These are phyloP conservation scores for Sporothrix brasiliensis DNA, from an alignment of 2,329 filamentous ascomycete genomes.

Conservation along the genomic window DNA sequence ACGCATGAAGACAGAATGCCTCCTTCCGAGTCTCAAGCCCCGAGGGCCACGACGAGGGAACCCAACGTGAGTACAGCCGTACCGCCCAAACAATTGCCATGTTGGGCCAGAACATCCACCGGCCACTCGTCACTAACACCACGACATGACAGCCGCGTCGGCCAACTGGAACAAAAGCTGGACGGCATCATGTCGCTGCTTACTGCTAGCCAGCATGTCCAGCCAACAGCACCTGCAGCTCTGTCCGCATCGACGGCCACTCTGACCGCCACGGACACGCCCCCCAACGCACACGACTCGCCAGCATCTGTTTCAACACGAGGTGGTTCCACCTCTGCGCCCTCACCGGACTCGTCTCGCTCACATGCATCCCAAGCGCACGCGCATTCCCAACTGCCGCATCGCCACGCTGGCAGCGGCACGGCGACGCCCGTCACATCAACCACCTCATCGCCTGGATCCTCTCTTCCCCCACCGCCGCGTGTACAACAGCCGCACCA, in stretches of 20 bases:
- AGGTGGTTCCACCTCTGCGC: slow-evolving; percentile 15
- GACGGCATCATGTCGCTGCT: slow-evolving; percentile 47
- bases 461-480: background rate
- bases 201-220: slow-evolving; percentile 41
- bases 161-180: slow-evolving; percentile 47
- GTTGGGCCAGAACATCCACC: no score
- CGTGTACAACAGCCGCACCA: background rate
- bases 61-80: slow-evolving; percentile 32
- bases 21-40: slow-evolving; percentile 37
- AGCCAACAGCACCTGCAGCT: background rate
- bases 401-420: slow-evolving; percentile 2
- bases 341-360: slow-evolving; percentile 1
- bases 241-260: background rate
- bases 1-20: slow-evolving; percentile 34
- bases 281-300: background rate
- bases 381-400: background rate
- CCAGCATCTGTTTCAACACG: background rate
- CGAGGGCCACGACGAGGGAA: slow-evolving; percentile 37
- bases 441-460: background rate
- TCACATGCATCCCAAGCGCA: background rate
- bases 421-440: background rate
- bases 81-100: background rate
- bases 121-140: background rate
- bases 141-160: slow-evolving; percentile 43
- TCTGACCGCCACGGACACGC: background rate